Conservation (phyloP, 2,329 filamentous ascomycete genomes). For the Cadophora sp. region DNA sequence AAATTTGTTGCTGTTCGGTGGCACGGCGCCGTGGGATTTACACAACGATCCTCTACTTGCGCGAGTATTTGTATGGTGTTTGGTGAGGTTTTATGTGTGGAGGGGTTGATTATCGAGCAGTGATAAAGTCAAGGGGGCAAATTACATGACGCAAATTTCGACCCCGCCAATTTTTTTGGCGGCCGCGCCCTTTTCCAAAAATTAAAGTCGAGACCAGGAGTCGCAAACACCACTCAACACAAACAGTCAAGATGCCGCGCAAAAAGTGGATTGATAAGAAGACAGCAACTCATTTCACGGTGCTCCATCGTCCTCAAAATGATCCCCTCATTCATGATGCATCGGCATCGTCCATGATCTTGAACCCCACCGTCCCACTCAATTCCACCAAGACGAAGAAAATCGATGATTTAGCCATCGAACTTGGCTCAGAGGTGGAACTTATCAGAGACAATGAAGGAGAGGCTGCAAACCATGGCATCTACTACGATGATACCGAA, state of each 20-base stretch:
- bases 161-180: slow-evolving; percentile 30
- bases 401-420: slow-evolving; percentile 76
- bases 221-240: slow-evolving; percentile 46
- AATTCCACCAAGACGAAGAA: slow-evolving; percentile 66
- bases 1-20: slow-evolving; percentile 1
- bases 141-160: slow-evolving; percentile 36
- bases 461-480: slow-evolving; percentile 90
- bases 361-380: slow-evolving; percentile 68
- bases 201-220: slow-evolving; percentile 12
- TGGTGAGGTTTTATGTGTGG: slow-evolving; percentile 44
- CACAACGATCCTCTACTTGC: background rate
- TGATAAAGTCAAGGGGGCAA: slow-evolving; percentile 26
- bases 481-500: slow-evolving; percentile 92
- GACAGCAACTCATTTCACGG: slow-evolving; percentile 87
- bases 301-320: slow-evolving; percentile 96
- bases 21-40: too few relatives aligned
- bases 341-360: slow-evolving; percentile 86
- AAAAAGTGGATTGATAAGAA: slow-evolving; percentile 76
- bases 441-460: slow-evolving; percentile 87
- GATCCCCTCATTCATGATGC: slow-evolving; percentile 96
- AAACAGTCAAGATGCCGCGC: slow-evolving; percentile 41
- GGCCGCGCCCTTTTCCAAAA: slow-evolving; percentile 14
- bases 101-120: slow-evolving; percentile 35
- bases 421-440: slow-evolving; percentile 72
- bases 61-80: slow-evolving; percentile 21